Evolutionary conservation across 495 filamentous ascomycete genomes (phyloP).

Genomic region (Extremus antarcticus): DNA sequence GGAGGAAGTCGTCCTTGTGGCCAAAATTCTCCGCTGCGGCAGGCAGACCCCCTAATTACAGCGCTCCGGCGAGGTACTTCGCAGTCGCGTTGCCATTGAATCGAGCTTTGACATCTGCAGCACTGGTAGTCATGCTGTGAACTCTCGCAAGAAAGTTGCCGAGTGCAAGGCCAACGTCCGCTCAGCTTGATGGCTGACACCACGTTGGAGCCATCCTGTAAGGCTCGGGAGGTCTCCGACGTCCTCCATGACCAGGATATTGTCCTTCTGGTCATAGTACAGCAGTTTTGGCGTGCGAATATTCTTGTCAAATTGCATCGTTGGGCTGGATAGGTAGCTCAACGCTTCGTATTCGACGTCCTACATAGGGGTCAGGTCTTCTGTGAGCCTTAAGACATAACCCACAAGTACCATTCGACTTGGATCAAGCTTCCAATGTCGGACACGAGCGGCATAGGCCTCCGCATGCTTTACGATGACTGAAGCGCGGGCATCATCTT

Average conservation of each 20-base stretch:
- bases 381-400: background rate
- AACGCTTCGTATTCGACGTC: background rate
- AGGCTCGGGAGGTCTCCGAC: slow-evolving; percentile 1
- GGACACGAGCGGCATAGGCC: background rate
- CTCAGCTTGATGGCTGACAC: background rate
- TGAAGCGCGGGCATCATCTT: background rate
- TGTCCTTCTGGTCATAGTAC: background rate
- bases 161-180: background rate
- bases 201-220: background rate
- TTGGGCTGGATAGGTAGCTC: background rate
- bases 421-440: slow-evolving; percentile 3
- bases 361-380: background rate
- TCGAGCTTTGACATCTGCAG: background rate
- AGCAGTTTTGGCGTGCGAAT: background rate
- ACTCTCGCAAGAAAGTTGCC: slow-evolving; percentile 6
- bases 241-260: slow-evolving; percentile 1
- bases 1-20: background rate
- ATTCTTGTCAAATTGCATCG: background rate
- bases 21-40: slow-evolving; percentile 2
- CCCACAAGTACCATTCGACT: background rate
- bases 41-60: slow-evolving; percentile 1
- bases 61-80: background rate
- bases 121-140: background rate
- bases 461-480: slow-evolving; percentile 5
- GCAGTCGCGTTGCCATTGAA: slow-evolving; percentile 1